Conservation (phyloP, 352 stramenopile genomes). For the Elongisporangium prolatum region DNA sequence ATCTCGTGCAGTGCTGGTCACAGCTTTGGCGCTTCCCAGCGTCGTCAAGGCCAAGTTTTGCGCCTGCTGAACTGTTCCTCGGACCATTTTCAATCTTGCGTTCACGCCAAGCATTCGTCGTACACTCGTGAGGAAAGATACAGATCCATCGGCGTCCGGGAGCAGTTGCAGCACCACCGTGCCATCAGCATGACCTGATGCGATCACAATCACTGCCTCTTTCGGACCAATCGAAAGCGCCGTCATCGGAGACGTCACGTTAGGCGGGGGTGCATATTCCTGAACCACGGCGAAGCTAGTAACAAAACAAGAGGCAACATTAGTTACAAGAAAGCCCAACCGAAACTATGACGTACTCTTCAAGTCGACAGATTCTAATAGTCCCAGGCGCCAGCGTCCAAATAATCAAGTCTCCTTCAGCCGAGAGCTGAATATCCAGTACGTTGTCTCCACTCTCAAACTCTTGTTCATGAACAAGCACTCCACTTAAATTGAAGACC, state of each 20-base stretch:
- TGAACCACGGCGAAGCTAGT: constrained; percentile 64
- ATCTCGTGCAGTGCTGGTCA: constrained; percentile 77
- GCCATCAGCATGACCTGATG: constrained; percentile 64
- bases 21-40: constrained; percentile 74
- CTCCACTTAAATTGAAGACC: constrained; percentile 67
- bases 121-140: constrained; percentile 73
- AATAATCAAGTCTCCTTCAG: constrained; percentile 71
- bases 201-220: constrained; percentile 72
- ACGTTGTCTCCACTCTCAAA: constrained; percentile 40
- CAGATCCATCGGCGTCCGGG: constrained; percentile 68
- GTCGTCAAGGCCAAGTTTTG: constrained; percentile 81
- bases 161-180: constrained; percentile 77
- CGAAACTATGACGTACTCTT: constrained; percentile 55
- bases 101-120: constrained; percentile 71
- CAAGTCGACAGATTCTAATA: constrained; percentile 66
- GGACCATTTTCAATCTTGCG: constrained; percentile 84
- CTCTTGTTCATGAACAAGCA: constrained; percentile 38
- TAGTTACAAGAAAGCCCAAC: not conserved
- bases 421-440: constrained; percentile 44
- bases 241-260: constrained; percentile 42
- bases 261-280: constrained; percentile 42
- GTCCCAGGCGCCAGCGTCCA: constrained; percentile 40
- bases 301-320: constrained; percentile 7
- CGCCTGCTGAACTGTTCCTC: constrained; percentile 84
- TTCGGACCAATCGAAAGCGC: constrained; percentile 60